phyloP scores from a whole-genome alignment of 176 grass and related monocot species.

The Chrysopogon serrulatus region DNA sequence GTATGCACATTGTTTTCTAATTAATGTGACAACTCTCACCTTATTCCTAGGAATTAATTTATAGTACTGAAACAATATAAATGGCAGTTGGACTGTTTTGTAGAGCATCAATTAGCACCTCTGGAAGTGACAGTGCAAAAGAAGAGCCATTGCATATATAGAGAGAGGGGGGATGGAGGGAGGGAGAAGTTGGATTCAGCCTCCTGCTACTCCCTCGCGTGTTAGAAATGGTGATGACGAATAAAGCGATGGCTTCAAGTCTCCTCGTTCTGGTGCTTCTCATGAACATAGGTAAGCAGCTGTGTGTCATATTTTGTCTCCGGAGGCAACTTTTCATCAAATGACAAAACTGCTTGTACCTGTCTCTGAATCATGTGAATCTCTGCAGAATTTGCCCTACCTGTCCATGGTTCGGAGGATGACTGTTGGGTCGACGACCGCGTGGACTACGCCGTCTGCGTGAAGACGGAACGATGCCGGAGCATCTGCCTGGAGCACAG shows the following conservation, averaged over 20 bases:
- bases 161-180: too few relatives aligned
- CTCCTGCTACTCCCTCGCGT: not conserved
- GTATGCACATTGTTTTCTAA: too few relatives aligned
- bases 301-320: not conserved
- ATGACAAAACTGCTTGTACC: too few relatives aligned
- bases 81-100: too few relatives aligned
- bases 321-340: too few relatives aligned
- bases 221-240: not conserved
- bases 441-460: not conserved
- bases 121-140: not conserved
- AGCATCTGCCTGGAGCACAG: not conserved
- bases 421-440: not conserved
- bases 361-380: not conserved
- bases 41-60: too few relatives aligned
- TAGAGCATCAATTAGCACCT: not conserved
- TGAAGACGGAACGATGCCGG: not conserved
- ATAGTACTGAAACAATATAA: too few relatives aligned
- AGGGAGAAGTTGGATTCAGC: not conserved
- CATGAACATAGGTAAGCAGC: not conserved
- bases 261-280: not conserved
- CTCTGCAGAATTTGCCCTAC: not conserved
- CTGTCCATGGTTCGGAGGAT: not conserved
- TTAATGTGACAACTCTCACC: too few relatives aligned
- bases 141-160: not conserved
- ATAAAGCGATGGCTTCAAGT: not conserved